These are phyloP conservation scores for Monosporozyma solicola DNA, from an alignment of 805 yeast species.

Conservation along the genomic window DNA sequence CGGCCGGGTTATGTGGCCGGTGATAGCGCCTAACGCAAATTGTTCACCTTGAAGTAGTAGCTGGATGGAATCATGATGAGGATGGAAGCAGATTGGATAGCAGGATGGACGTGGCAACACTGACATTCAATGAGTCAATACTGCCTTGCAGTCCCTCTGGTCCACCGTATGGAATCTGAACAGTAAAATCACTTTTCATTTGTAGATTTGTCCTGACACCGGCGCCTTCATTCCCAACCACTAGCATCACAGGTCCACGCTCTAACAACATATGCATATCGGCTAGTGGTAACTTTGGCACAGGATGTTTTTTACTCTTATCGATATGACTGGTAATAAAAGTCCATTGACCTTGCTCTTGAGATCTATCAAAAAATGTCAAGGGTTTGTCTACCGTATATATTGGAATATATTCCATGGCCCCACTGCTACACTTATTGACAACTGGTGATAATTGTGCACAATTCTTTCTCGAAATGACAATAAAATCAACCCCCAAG, in stretches of 20 bases:
- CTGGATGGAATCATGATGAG: background rate
- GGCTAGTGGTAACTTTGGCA: conserved; percentile 31
- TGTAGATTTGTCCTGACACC: conserved; percentile 67
- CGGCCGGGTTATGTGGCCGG: background rate
- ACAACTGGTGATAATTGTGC: conserved; percentile 73
- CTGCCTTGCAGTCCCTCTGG: background rate
- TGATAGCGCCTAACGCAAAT: background rate
- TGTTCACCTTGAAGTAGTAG: background rate
- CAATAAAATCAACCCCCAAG: conserved; percentile 73
- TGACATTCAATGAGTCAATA: conserved; percentile 79
- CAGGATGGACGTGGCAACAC: conserved; percentile 77
- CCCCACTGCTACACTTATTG: conserved; percentile 76
- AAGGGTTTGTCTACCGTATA: conserved; percentile 51
- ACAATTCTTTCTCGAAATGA: conserved; percentile 58
- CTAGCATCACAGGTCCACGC: conserved; percentile 53
- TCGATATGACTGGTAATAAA: conserved; percentile 52
- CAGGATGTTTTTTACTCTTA: conserved; percentile 21
- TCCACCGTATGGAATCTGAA: conserved; percentile 27
- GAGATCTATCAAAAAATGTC: conserved; percentile 48
- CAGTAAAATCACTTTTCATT: conserved; percentile 44
- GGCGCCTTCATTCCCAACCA: conserved; percentile 77
- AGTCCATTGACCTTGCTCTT: conserved; percentile 54
- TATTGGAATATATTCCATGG: conserved; percentile 63
- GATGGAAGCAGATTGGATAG: conserved; percentile 28
- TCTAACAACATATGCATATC: conserved; percentile 39